These are phyloP conservation scores for Talaromyces piceae DNA, from an alignment of 2,329 filamentous ascomycete genomes.

Conservation along the genomic window DNA sequence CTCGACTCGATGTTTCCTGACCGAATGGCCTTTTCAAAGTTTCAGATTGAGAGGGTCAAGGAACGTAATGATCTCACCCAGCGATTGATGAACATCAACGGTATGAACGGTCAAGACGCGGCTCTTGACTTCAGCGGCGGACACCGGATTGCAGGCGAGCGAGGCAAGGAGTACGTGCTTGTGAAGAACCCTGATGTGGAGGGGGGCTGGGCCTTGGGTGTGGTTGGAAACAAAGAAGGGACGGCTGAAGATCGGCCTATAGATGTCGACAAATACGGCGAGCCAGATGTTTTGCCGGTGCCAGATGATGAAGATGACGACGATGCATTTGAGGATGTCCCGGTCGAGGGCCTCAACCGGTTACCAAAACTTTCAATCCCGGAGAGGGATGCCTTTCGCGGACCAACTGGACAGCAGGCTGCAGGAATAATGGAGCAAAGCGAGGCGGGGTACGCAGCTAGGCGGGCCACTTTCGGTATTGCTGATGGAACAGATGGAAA, in stretches of 20 bases:
- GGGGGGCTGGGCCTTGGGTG: constrained; percentile 90
- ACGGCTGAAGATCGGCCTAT: constrained; percentile 82
- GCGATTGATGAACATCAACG: constrained; percentile 85
- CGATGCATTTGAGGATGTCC: constrained; percentile 84
- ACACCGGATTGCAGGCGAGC: constrained; percentile 57
- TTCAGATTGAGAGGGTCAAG: constrained; percentile 88
- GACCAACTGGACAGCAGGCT: constrained; percentile 25
- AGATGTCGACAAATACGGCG: constrained; percentile 66
- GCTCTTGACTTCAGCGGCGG: constrained; percentile 55
- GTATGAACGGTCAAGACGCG: constrained; percentile 71
- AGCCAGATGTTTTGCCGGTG: constrained; percentile 42
- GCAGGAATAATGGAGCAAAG: constrained; percentile 37
- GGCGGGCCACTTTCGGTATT: constrained; percentile 15
- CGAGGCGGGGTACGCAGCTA: constrained; percentile 41
- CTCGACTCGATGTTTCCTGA: constrained; percentile 95
- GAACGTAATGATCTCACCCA: constrained; percentile 95
- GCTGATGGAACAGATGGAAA: constrained; percentile 8
- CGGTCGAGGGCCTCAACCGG: constrained; percentile 81
- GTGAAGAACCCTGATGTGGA: constrained; percentile 94
- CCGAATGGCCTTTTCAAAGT: constrained; percentile 91
- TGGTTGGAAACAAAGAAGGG: constrained; percentile 76
- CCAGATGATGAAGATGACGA: constrained; percentile 60
- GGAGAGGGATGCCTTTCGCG: constrained; percentile 29
- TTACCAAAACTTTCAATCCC: constrained; percentile 56
- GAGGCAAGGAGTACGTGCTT: constrained; percentile 85